Base-by-base conservation (phyloP, 2,329 filamentous ascomycete genomes). In the Talaromyces sp. region DNA sequence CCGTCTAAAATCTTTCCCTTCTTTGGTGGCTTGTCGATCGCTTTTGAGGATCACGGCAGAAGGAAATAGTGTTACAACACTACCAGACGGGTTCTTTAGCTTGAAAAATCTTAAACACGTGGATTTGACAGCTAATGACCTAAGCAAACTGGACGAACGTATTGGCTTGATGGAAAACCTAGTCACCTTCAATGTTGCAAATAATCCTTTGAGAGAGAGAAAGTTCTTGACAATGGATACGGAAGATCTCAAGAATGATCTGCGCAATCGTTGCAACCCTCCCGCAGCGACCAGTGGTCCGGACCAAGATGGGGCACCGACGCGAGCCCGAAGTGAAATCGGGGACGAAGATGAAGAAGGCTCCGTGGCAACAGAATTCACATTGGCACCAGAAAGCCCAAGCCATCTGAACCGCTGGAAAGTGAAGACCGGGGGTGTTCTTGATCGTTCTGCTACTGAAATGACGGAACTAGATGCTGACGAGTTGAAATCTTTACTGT, bases 131-230 rank as follows among this genome's bases (percentile, higher is more conserved):
- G 88, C 89, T 70, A 99, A 99, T 73, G 88, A 95, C 68, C 87
- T 99, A 58, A 87, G 87, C 1, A 82, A 86, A 13, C 77, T 99
- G 7, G 91, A 95, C 34, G 85, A 91, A 0, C 88, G 88, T 69
- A 86, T 98, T 65, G 90, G 89, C 5, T 81, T 86, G 29, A 97
- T 98, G 92, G 87, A 92, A 5, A 88, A 80, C 53, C 80, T 99
- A 10, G 84, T 88, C 22, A 89, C 89, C 74, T 85, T 98, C 49
- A 88, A 89, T 4, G 82, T 99, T 36, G 89, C 88, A 51, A 93
- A 92, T n/a, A 99, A 99, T 72, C 95, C 95, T 0, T 81, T 99
- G 15, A 85, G 91, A 15, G 93, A 97, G 74, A 93, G 91, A 74
- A 97, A 93, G 74, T 92, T 95, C 70, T 82, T 93, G 15, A 90